Percentiles rank a stretch among this genome's conserved stretches.
Evolutionary conservation across 1,284 basidiomycete species (phyloP).

Genomic region (Ganoderma meredithae): DNA sequence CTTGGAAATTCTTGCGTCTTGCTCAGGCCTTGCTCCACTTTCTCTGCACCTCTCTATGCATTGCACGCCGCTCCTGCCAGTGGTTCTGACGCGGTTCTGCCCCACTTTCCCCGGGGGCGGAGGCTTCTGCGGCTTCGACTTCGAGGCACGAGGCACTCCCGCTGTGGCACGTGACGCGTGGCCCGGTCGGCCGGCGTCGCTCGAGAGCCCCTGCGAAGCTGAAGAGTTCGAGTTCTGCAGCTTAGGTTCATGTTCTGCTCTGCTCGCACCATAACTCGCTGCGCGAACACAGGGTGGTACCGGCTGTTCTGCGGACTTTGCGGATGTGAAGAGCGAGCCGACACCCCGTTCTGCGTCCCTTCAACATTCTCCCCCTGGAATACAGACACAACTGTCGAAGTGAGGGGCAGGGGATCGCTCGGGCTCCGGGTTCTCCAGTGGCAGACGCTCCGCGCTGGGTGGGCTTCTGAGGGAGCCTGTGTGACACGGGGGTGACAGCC

Average conservation of each 20-base stretch:
- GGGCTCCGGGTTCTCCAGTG: background rate
- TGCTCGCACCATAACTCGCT: background rate
- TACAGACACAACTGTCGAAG: background rate
- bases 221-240: too few relatives aligned
- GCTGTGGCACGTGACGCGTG: background rate
- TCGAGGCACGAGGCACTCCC: background rate
- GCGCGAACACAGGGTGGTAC: background rate
- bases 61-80: background rate
- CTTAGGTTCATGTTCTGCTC: background rate
- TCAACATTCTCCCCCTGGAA: background rate
- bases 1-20: background rate
- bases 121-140: constrained; percentile 4
- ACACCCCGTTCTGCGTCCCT: background rate
- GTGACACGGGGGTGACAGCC: background rate
- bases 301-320: constrained; percentile 7
- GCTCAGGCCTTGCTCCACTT: background rate
- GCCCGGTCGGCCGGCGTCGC: background rate
- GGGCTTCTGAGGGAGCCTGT: constrained; percentile 1
- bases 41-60: background rate
- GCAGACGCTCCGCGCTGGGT: background rate
- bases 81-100: constrained; percentile 2
- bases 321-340: constrained; percentile 2
- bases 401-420: background rate
- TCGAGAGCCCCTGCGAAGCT: background rate
- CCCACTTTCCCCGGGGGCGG: background rate